Evolutionary conservation across 2,329 filamentous ascomycete genomes (phyloP), one percentile per base, ranked within the genome.

Genomic region (Penicillium sumatraense): DNA sequence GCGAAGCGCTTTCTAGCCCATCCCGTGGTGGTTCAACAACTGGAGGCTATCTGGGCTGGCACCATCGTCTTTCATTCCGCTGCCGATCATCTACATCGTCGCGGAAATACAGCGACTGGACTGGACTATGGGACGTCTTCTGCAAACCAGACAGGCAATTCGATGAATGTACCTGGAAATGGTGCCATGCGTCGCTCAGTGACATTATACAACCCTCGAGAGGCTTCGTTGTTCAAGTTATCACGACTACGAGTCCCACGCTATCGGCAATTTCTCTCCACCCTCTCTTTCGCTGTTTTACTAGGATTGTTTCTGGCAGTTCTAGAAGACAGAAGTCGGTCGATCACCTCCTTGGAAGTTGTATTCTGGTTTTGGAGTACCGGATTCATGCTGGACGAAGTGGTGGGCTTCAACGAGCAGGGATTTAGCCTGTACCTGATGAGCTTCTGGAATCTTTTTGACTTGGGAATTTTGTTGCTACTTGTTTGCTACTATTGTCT

Each of bases 321-420:
- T 9, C 82, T 97, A 3, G 79, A 84, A 10, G 80, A 90, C 68
- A 85, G 90, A 56, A 93, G 91, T 2, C 83, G 88, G 51, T 83
- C 87, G 49, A 96, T 98, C 66, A 96, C 91, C 1, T 84, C 85
- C 0, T 78, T 97, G 9, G 93, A 98, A 72, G 80, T 97, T 14
- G 73, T 96, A 11, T 97, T 98, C 75, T 98, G 93, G 93, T 91
- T 97, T 73, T 98, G 93, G 93, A 96, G 91, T 69, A 91, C 91
- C 23, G 93, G 93, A 0, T 97, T 96, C 74, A 96, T 97, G 91
- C 85, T 97, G 27, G 93, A 97, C 68, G 93, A 97, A 75, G 84
- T 98, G 20, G 92, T 97, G 16, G 93, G 93, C 10, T 97, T 97
- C 80, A 96, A 93, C 63, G 93, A 98, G 73, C 92, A 97, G 75